A percentile compares a stretch with the other conserved stretches of the same genome.
Evolutionary conservation across 257 asterid species (phyloP).

Genomic region (Nicotiana obtusifolia): DNA sequence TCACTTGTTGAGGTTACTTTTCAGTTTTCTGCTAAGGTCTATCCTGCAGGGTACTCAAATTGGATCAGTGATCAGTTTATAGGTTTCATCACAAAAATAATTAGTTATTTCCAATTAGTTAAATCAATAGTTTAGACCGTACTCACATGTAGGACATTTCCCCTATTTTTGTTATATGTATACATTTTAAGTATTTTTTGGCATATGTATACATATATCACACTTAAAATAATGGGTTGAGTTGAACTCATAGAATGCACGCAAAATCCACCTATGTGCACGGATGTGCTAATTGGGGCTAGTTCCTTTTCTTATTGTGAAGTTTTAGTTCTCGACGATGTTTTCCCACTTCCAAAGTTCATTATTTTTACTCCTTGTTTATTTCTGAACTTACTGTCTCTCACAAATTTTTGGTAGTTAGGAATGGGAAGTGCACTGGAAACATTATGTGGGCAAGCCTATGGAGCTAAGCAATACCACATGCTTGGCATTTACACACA

Average conservation of each 20-base stretch:
- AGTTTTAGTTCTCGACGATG: neutral
- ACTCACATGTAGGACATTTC: neutral
- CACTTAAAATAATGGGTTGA: neutral
- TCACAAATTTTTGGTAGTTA: conserved; percentile 33
- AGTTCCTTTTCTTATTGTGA: neutral
- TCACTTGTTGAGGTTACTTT: neutral
- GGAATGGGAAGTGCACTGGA: conserved; percentile 77
- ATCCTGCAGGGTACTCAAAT: neutral
- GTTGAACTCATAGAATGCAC: neutral
- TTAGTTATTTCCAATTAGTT: accelerated
- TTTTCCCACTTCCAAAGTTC: neutral
- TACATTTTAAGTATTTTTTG: no score
- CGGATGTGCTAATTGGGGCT: neutral
- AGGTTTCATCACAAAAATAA: neutral
- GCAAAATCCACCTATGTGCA: neutral
- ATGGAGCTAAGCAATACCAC: conserved; percentile 54
- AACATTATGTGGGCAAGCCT: conserved; percentile 61
- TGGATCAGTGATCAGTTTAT: neutral
- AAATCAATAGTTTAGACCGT: neutral
- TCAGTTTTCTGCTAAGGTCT: neutral
- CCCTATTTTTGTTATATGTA: neutral
- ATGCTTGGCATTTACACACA: conserved; percentile 50
- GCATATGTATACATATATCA: neutral
- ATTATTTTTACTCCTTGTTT: neutral
- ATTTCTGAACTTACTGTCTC: neutral